Conservation (phyloP, 1,139 yeast genomes). For the Candida gigantensis region DNA sequence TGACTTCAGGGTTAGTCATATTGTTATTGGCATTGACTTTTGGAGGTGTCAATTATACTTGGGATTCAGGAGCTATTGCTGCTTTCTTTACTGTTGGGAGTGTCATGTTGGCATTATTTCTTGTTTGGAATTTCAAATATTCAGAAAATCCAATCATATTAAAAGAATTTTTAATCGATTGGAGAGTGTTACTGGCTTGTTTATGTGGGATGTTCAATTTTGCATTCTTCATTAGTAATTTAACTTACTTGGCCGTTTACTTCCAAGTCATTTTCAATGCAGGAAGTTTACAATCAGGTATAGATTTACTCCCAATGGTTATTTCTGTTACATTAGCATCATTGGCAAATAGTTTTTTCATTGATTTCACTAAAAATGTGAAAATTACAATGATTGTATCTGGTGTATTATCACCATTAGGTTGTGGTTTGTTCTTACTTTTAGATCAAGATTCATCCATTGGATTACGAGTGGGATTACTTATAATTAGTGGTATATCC, state of each 20-base stretch:
- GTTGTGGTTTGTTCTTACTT: conserved; percentile 51
- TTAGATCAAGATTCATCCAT: conserved; percentile 37
- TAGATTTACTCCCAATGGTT: conserved; percentile 56
- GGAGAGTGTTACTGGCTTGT: conserved; percentile 41
- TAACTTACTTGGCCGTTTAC: conserved; percentile 52
- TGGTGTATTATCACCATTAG: conserved; percentile 46
- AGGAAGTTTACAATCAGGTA: conserved; percentile 58
- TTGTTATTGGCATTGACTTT: conserved; percentile 36
- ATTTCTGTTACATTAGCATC: conserved; percentile 53
- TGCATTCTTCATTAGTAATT: conserved; percentile 44
- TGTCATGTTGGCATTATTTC: conserved; percentile 36
- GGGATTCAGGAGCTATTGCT: conserved; percentile 57
- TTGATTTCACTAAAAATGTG: conserved; percentile 47
- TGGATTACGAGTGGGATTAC: conserved; percentile 49
- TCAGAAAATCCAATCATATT: conserved; percentile 52
- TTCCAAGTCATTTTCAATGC: conserved; percentile 55
- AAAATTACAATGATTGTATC: conserved; percentile 51
- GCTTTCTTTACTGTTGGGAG: conserved; percentile 59
- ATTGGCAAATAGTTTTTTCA: conserved; percentile 44
- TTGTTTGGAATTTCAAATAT: conserved; percentile 48
- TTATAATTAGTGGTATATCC: conserved; percentile 56
- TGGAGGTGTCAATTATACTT: conserved; percentile 35
- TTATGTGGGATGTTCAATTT: conserved; percentile 39
- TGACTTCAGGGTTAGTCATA: conserved; percentile 32
- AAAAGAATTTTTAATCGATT: conserved; percentile 35